phyloP scores from a whole-genome alignment of 2,329 filamentous ascomycete genomes.

The Seiridium cupressi region DNA sequence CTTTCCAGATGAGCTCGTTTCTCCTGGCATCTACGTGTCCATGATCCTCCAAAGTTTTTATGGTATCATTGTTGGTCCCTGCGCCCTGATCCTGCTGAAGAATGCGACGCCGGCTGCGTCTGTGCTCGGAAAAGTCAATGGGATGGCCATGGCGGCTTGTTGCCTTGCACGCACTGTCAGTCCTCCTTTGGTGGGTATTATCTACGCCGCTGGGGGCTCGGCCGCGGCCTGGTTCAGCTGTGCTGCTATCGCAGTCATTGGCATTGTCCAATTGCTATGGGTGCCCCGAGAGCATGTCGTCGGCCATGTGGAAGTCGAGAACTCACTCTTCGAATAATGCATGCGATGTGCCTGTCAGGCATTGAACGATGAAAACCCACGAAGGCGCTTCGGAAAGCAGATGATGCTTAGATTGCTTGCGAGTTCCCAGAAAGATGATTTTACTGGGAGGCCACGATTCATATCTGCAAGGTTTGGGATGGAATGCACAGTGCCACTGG shows the following conservation, averaged over 20 bases:
- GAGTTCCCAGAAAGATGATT: too few relatives aligned
- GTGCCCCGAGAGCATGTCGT: slow-evolving; percentile 26
- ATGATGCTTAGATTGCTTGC: too few relatives aligned
- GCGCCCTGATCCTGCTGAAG: slow-evolving; percentile 70
- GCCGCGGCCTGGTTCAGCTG: slow-evolving; percentile 41
- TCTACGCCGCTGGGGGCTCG: slow-evolving; percentile 61
- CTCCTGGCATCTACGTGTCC: slow-evolving; percentile 63
- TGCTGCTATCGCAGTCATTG: slow-evolving; percentile 24
- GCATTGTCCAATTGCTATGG: slow-evolving; percentile 27
- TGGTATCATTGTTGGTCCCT: slow-evolving; percentile 66
- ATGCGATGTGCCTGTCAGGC: too few relatives aligned
- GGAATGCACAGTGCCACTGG: too few relatives aligned
- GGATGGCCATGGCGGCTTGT: slow-evolving; percentile 69
- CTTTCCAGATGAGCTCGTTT: slow-evolving; percentile 51
- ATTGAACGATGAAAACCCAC: neutral
- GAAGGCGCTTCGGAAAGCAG: too few relatives aligned
- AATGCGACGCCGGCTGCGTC: slow-evolving; percentile 64
- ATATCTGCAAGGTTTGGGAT: too few relatives aligned
- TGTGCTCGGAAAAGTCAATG: slow-evolving; percentile 69
- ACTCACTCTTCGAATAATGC: neutral
- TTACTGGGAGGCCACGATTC: too few relatives aligned
- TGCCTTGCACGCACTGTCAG: slow-evolving; percentile 69
- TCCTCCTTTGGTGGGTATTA: slow-evolving; percentile 64
- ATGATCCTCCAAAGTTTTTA: slow-evolving; percentile 65
- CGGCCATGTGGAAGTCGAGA: slow-evolving; percentile 12